Conservation (phyloP, 2,329 filamentous ascomycete genomes). For the Metarhizium robertsii region DNA sequence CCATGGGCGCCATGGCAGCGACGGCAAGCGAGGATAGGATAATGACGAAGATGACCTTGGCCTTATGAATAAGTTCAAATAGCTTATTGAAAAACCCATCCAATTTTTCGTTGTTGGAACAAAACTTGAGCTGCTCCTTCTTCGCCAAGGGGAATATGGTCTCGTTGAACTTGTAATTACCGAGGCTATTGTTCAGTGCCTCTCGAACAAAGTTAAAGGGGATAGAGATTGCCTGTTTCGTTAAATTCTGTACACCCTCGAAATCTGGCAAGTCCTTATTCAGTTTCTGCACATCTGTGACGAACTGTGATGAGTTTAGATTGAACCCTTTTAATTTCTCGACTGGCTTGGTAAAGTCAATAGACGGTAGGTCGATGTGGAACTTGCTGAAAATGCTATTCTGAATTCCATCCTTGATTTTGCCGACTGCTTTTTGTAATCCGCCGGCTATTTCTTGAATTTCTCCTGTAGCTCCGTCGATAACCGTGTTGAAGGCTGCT, state of each 20-base stretch:
- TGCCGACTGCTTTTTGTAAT: conserved; percentile 37
- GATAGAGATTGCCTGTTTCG: conserved; percentile 60
- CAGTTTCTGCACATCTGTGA: conserved; percentile 59
- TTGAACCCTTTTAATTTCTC: conserved; percentile 59
- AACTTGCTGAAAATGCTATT: conserved; percentile 41
- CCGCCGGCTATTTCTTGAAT: conserved; percentile 49
- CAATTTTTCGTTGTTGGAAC: conserved; percentile 75
- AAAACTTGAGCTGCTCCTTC: conserved; percentile 79
- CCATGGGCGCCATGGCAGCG: conserved; percentile 68
- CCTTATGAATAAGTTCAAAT: conserved; percentile 54
- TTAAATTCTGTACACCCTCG: conserved; percentile 72
- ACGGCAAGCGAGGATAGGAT: conserved; percentile 64
- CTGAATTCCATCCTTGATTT: conserved; percentile 34
- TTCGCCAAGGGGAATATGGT: conserved; percentile 71
- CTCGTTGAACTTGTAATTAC: conserved; percentile 68
- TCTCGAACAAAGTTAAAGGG: conserved; percentile 76
- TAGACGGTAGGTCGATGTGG: conserved; percentile 31
- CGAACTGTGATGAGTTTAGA: conserved; percentile 56
- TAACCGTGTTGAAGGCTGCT: conserved; percentile 37
- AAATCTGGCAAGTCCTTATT: conserved; percentile 78
- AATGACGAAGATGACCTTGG: conserved; percentile 67
- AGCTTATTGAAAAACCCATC: conserved; percentile 74
- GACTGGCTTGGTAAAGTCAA: conserved; percentile 59
- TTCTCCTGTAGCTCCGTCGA: conserved; percentile 45
- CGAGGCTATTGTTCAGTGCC: conserved; percentile 61